A percentile compares a stretch with the other conserved stretches of the same genome.
Evolutionary conservation across 805 yeast species (phyloP).

Genomic region (Candida railenensis): DNA sequence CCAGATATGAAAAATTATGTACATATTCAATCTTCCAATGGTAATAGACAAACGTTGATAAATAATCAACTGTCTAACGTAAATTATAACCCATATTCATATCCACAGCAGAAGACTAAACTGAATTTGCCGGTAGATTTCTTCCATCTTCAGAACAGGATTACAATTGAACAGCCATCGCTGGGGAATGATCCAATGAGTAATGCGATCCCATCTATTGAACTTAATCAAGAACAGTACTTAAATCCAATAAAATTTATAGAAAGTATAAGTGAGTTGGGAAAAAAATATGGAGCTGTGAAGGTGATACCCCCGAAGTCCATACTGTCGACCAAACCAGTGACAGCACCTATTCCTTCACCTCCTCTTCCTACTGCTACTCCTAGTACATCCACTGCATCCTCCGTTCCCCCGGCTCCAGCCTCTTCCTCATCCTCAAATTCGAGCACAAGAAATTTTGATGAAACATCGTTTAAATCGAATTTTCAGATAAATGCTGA

Average conservation of each 20-base stretch:
- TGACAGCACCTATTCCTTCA: neutral
- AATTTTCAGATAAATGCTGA: conserved; percentile 41
- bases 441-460: conserved; percentile 16
- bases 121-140: conserved; percentile 45
- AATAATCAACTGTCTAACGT: conserved; percentile 25
- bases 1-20: conserved; percentile 24
- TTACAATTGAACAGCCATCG: conserved; percentile 11
- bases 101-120: conserved; percentile 45
- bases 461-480: conserved; percentile 15
- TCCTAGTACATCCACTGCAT: too few species aligned
- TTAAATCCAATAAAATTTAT: conserved; percentile 60
- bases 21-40: conserved; percentile 10
- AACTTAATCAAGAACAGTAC: conserved; percentile 56
- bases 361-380: neutral
- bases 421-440: conserved; percentile 10
- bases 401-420: conserved; percentile 18
- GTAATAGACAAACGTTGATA: conserved; percentile 14
- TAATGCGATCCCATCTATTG: conserved; percentile 51
- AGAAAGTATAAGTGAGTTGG: conserved; percentile 51
- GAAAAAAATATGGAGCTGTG: conserved; percentile 67
- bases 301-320: conserved; percentile 63
- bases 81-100: conserved; percentile 44
- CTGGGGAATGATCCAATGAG: neutral
- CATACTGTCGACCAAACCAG: too few species aligned
- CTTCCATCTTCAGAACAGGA: conserved; percentile 32